Evolutionary conservation across 495 filamentous ascomycete genomes (phyloP).

Genomic region (Neurospora sp.): DNA sequence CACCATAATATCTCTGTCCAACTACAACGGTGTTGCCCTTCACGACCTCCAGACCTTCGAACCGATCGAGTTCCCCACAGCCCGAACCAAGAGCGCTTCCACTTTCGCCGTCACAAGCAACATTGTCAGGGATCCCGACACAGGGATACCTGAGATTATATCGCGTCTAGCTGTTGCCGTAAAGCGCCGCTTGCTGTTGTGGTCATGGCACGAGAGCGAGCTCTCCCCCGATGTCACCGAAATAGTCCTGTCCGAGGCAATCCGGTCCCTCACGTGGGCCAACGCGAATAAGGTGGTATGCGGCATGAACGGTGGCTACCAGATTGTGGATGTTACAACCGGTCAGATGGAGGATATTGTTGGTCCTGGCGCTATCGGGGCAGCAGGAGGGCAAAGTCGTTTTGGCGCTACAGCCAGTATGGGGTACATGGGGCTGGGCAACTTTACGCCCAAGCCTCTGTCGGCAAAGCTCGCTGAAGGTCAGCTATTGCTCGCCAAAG

Average conservation of each 20-base stretch:
- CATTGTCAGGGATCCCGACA: constrained; percentile 78
- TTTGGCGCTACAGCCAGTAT: constrained; percentile 59
- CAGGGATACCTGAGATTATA: constrained; percentile 81
- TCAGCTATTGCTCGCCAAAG: constrained; percentile 81
- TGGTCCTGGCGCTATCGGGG: constrained; percentile 65
- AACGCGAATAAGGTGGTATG: constrained; percentile 75
- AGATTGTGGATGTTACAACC: constrained; percentile 75
- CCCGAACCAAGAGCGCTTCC: constrained; percentile 74
- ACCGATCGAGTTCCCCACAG: constrained; percentile 55
- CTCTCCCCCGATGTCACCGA: constrained; percentile 62
- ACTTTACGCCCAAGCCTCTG: constrained; percentile 81
- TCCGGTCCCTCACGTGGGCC: constrained; percentile 82
- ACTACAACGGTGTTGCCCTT: constrained; percentile 65
- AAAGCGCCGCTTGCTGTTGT: constrained; percentile 79
- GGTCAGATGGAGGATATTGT: constrained; percentile 62
- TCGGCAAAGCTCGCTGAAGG: constrained; percentile 72
- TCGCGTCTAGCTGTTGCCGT: constrained; percentile 83
- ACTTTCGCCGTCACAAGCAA: constrained; percentile 90
- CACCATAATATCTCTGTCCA: constrained; percentile 79
- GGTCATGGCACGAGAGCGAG: constrained; percentile 95
- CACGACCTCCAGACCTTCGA: constrained; percentile 81
- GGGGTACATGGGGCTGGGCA: constrained; percentile 91
- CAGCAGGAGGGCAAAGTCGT: constrained; percentile 54
- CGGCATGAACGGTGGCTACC: constrained; percentile 79
- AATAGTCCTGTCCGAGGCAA: constrained; percentile 64